Percentiles rank a stretch among this genome's conserved stretches.
Evolutionary conservation across 768 basidiomycete genomes (phyloP).

Genomic region (Hypholoma sublateritium): DNA sequence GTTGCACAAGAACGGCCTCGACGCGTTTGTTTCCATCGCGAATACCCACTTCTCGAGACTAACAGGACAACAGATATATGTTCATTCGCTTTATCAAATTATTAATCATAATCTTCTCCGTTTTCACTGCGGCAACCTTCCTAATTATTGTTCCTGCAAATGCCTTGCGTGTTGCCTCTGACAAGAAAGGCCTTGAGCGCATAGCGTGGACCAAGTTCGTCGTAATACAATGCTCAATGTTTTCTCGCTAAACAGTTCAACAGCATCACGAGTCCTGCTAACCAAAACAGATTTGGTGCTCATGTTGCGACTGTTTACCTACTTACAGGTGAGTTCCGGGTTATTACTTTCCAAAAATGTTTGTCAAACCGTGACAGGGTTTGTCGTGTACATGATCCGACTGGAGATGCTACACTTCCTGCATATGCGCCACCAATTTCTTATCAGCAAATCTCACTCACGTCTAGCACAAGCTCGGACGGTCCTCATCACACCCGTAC

Average conservation of each 20-base stretch:
- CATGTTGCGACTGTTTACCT: constrained; percentile 56
- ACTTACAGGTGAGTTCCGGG: constrained; percentile 41
- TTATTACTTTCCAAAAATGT: neutral
- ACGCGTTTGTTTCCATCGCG: constrained; percentile 37
- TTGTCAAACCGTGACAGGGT: constrained; percentile 36
- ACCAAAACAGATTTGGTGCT: constrained; percentile 49
- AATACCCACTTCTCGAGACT: constrained; percentile 33
- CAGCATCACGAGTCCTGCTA: constrained; percentile 34
- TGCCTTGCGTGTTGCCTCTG: constrained; percentile 38
- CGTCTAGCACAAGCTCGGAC: constrained; percentile 64
- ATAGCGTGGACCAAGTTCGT: constrained; percentile 54
- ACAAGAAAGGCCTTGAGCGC: constrained; percentile 35
- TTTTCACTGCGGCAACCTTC: constrained; percentile 61
- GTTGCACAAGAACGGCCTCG: constrained; percentile 63
- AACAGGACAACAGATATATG: constrained; percentile 40
- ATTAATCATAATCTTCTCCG: constrained; percentile 54
- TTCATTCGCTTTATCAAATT: constrained; percentile 64
- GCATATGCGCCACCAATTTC: constrained; percentile 55
- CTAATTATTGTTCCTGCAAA: constrained; percentile 60
- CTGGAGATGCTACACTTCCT: constrained; percentile 59
- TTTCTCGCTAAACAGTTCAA: neutral
- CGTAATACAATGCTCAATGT: neutral
- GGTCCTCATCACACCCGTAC: constrained; percentile 65
- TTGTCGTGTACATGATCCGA: constrained; percentile 59
- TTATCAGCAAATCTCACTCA: constrained; percentile 59